Percentiles rank a stretch among this genome's conserved stretches.
These are phyloP conservation scores for Suhomyces bolitotheri DNA, from an alignment of 1,139 yeast species.

Conservation along the genomic window DNA sequence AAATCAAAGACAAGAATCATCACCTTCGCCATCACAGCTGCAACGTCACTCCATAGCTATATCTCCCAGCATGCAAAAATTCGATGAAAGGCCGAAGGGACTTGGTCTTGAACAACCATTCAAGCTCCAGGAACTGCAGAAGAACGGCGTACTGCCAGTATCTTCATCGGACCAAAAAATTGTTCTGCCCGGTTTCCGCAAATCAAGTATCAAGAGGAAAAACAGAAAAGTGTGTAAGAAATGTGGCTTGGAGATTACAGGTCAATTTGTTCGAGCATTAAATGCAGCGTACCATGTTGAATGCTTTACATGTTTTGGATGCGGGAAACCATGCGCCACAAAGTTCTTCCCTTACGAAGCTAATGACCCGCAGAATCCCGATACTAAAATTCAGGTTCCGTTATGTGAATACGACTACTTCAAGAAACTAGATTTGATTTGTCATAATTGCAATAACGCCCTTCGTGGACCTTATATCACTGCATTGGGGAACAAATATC, in stretches of 20 bases:
- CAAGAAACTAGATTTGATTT: conserved; percentile 75
- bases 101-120: conserved; percentile 2
- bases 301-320: conserved; percentile 83
- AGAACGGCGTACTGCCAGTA: conserved; percentile 5
- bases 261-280: conserved; percentile 85
- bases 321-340: conserved; percentile 72
- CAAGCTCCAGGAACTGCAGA: not conserved
- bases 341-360: conserved; percentile 66
- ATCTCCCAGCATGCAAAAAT: conserved; percentile 15
- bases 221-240: conserved; percentile 52
- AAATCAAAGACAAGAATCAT: conserved; percentile 1
- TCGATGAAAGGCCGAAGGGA: conserved; percentile 3
- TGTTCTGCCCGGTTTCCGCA: conserved; percentile 4
- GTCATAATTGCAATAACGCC: conserved; percentile 82
- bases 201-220: conserved; percentile 23
- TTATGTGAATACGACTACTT: conserved; percentile 94
- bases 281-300: conserved; percentile 79
- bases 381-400: conserved; percentile 53
- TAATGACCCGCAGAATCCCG: conserved; percentile 32
- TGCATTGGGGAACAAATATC: conserved; percentile 89
- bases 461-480: conserved; percentile 92
- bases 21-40: conserved; percentile 5
- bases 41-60: conserved; percentile 23
- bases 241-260: conserved; percentile 68
- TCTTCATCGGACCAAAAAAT: conserved; percentile 10